phyloP scores from a whole-genome alignment of 257 asterid species.

The Linderniella brevidens region DNA sequence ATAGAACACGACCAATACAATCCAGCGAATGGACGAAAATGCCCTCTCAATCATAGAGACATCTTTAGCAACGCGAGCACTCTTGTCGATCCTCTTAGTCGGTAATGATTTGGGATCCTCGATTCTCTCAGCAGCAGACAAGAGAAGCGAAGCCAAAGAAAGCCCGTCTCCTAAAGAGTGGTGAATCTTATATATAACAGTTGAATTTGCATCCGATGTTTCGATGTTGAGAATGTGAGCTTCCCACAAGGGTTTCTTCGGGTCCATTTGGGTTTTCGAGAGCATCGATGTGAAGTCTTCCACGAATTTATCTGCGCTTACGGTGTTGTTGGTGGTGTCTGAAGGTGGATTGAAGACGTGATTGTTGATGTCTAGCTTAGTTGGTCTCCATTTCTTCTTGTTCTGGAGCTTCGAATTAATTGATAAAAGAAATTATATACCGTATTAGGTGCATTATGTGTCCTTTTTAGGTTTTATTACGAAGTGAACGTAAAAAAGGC shows the following conservation, averaged over 20 bases:
- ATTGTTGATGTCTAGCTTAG: slow-evolving; percentile 12
- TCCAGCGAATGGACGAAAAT: slow-evolving; percentile 7
- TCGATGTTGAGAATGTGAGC: slow-evolving; percentile 17
- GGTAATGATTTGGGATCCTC: slow-evolving; percentile 18
- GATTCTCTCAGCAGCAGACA: slow-evolving; percentile 16
- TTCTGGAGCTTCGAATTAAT: slow-evolving; percentile 2
- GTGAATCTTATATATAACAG: slow-evolving; percentile 12
- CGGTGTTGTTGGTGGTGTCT: slow-evolving; percentile 9
- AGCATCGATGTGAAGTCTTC: slow-evolving; percentile 11
- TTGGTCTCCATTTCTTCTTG: slow-evolving; percentile 13
- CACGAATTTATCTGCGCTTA: slow-evolving; percentile 12
- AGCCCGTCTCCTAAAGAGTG: slow-evolving; percentile 30
- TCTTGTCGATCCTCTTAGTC: background rate
- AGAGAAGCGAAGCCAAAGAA: slow-evolving; percentile 16
- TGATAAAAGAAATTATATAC: background rate
- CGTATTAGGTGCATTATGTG: background rate
- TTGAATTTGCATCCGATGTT: slow-evolving; percentile 16
- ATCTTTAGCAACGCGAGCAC: too few species aligned
- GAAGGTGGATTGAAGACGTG: slow-evolving; percentile 16
- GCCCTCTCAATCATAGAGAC: background rate
- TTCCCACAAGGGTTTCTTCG: slow-evolving; percentile 27
- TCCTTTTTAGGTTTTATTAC: too few species aligned
- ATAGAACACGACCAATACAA: slow-evolving; percentile 10
- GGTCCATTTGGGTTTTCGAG: slow-evolving; percentile 12
- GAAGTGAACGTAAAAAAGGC: background rate